phyloP scores from a whole-genome alignment of 371 early-diverging fungal species.

The Mucor saturninus region DNA sequence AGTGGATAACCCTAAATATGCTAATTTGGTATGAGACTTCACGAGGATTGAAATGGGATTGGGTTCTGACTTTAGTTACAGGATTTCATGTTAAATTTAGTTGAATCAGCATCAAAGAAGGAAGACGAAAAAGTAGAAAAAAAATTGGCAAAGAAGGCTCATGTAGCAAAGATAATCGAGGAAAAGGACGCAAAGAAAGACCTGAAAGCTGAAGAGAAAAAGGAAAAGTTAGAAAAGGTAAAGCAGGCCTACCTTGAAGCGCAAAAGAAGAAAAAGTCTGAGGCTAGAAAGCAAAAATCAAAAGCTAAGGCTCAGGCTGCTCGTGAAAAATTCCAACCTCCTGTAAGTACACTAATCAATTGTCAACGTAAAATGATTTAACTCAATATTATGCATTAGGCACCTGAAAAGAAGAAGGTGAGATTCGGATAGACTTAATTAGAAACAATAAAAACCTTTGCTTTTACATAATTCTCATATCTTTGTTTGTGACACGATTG shows the following conservation, averaged over 20 bases:
- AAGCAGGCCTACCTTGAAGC: conserved; percentile 25
- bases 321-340: conserved; percentile 8
- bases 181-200: conserved; percentile 28
- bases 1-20: conserved; percentile 34
- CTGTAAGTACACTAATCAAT: conserved; percentile 1
- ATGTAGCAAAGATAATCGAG: conserved; percentile 27
- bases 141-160: conserved; percentile 26
- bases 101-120: conserved; percentile 28
- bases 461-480: background rate
- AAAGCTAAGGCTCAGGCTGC: conserved; percentile 16
- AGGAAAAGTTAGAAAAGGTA: conserved; percentile 23
- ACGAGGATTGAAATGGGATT: too few relatives aligned
- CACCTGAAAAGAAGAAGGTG: conserved; percentile 21
- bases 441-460: background rate
- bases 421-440: conserved; percentile 20
- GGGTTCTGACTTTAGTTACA: background rate
- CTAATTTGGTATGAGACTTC: conserved; percentile 13
- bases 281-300: conserved; percentile 27
- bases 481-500: background rate
- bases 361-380: background rate
- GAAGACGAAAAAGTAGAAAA: conserved; percentile 21
- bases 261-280: conserved; percentile 26
- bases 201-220: conserved; percentile 20
- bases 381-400: conserved; percentile 6
- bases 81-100: conserved; percentile 26